A percentile compares a stretch with the other conserved stretches of the same genome.
Evolutionary conservation across 371 early-diverging fungal species (phyloP).

Genomic region (Mucor mucedo): DNA sequence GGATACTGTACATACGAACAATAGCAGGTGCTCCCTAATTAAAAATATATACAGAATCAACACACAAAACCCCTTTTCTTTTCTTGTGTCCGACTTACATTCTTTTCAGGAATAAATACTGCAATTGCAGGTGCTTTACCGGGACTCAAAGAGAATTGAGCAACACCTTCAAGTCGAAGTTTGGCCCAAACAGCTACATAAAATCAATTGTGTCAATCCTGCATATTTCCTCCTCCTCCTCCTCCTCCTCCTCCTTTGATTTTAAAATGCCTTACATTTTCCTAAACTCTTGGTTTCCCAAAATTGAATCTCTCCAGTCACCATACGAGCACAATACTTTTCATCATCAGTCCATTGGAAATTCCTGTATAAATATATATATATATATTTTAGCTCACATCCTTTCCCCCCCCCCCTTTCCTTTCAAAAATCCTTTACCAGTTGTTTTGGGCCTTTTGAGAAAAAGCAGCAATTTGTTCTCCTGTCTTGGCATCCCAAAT

Average conservation of each 20-base stretch:
- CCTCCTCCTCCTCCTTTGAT: not conserved
- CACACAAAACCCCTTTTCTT: too few relatives aligned
- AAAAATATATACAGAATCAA: not conserved
- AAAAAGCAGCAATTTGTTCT: constrained; percentile 70
- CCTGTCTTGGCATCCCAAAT: constrained; percentile 84
- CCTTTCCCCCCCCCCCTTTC: too few relatives aligned
- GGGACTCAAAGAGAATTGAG: constrained; percentile 87
- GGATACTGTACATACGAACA: constrained; percentile 82
- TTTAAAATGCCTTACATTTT: constrained; percentile 50
- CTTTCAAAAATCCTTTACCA: constrained; percentile 62
- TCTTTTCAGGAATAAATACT: constrained; percentile 88
- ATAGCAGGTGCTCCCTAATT: constrained; percentile 81
- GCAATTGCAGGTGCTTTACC: constrained; percentile 85
- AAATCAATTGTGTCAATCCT: too few relatives aligned
- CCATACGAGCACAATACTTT: constrained; percentile 83
- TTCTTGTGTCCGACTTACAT: constrained; percentile 42
- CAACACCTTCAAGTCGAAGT: constrained; percentile 80
- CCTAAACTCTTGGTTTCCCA: constrained; percentile 74
- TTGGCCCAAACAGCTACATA: constrained; percentile 53
- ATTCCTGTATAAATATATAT: constrained; percentile 58
- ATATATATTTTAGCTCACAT: too few relatives aligned
- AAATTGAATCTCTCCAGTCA: constrained; percentile 88
- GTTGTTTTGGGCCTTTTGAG: constrained; percentile 79
- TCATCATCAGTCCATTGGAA: constrained; percentile 96
- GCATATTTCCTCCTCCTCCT: not conserved